Base-by-base conservation (phyloP, 805 yeast species). In the Diddensiella caesifluorescens region DNA sequence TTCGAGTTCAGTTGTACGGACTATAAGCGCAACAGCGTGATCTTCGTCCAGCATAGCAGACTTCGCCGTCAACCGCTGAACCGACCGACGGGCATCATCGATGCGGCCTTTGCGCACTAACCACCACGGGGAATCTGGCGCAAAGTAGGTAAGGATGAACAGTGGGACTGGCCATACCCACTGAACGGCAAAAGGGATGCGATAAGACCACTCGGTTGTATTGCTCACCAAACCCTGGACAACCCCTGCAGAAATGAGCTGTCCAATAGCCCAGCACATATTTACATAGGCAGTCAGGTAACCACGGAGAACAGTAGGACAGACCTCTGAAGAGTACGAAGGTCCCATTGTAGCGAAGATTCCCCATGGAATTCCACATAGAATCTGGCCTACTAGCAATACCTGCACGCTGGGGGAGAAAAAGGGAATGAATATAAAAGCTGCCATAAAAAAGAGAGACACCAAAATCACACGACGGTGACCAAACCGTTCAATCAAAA, bases 111-210 rank as follows among this genome's bases (percentile, higher is more conserved):
- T 64, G 42, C 68, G 64, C 2, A 70, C 68, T 34, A 74, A 56
- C 77, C 77, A 76, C 71, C 75, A 71, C 25, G 82, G 82, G 4
- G 78, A 72, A 41, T 75, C 80, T 5, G 61, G 61, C 9, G 81
- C 82, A 31, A 77, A 71, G 29, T 15, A 38, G 2, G 47, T 39
- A 4, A 29, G 34, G 2, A 73, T 55, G 20, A 66, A 50, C 18
- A 77, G 54, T 28, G 78, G 77, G 12, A 68, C 52, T 4, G 78
- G 74, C 79, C 79, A 77, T 2, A 65, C 60, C 82, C 82, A 77
- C 58, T 77, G 82, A n/a, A 76, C 45, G 2, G 76, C 80, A 53
- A 72, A 74, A 6, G 82, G 81, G 33, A 75, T 63, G 40, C 70
- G 62, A 56, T 73, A 78, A 5, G 76, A 68, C 63, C 66, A 51